A percentile compares a stretch with the other conserved stretches of the same genome.
These are phyloP conservation scores for Cercophora samala DNA, from an alignment of 495 filamentous ascomycete genomes.

Conservation along the genomic window DNA sequence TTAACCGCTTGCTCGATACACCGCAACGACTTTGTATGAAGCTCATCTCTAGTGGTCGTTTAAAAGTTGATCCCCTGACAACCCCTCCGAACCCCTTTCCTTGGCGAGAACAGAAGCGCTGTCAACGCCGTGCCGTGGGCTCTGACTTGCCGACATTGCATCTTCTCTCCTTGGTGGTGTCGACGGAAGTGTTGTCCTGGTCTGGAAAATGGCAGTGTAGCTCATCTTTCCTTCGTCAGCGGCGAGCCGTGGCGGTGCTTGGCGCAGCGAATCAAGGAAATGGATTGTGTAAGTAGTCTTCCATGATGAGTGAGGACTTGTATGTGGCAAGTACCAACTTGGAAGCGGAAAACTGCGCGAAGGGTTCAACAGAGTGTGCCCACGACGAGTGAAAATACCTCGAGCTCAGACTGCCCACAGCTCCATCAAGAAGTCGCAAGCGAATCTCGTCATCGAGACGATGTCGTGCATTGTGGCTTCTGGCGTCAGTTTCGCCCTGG, in stretches of 20 bases:
- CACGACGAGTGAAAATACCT: background rate
- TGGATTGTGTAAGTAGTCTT: background rate
- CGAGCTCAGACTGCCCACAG: background rate
- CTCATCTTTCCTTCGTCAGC: conserved; percentile 2
- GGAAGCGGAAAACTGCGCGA: background rate
- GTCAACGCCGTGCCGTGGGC: background rate
- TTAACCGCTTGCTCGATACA: background rate
- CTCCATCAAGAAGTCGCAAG: background rate
- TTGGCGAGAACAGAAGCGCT: background rate
- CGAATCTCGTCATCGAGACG: background rate
- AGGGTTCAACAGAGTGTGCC: background rate
- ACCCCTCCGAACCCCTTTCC: background rate
- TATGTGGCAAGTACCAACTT: background rate
- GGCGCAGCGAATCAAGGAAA: conserved; percentile 3
- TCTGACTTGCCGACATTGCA: background rate
- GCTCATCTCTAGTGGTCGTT: background rate
- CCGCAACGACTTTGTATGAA: background rate
- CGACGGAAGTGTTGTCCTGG: background rate
- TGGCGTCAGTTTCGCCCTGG: background rate
- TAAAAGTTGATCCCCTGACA: background rate
- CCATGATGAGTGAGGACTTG: background rate
- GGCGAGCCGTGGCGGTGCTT: conserved; percentile 4
- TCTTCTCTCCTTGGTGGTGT: background rate
- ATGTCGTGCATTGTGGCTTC: conserved; percentile 12
- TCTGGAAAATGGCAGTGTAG: background rate